Evolutionary conservation across 2,329 filamentous ascomycete species (phyloP).

Genomic region (Colletotrichum theobromicola): DNA sequence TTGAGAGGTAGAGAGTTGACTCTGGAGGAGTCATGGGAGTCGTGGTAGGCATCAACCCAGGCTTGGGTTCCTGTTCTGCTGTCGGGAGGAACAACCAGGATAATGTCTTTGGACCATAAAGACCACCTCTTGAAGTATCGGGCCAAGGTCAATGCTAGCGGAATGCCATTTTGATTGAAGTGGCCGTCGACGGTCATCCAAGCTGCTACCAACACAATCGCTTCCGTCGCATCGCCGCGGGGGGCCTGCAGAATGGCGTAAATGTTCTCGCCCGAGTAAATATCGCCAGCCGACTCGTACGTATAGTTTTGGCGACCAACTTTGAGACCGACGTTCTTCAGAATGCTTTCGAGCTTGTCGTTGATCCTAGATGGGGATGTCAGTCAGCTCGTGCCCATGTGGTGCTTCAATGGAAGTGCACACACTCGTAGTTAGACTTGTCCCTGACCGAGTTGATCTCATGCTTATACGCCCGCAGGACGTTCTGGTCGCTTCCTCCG

Average conservation of each 20-base stretch:
- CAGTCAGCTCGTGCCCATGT: not conserved
- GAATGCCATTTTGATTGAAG: slow-evolving; percentile 86
- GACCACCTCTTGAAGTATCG: slow-evolving; percentile 98
- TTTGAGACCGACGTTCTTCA: slow-evolving; percentile 83
- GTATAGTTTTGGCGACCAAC: slow-evolving; percentile 87
- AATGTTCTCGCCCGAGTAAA: slow-evolving; percentile 82
- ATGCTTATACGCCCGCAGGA: slow-evolving; percentile 87
- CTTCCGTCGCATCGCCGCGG: slow-evolving; percentile 94
- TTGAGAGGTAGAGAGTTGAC: slow-evolving; percentile 85
- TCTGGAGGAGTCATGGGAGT: slow-evolving; percentile 74
- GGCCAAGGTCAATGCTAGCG: slow-evolving; percentile 83
- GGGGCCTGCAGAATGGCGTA: slow-evolving; percentile 95
- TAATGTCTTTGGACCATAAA: slow-evolving; percentile 98
- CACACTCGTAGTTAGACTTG: slow-evolving; percentile 59
- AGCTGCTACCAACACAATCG: slow-evolving; percentile 88
- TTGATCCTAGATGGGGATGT: slow-evolving; percentile 56
- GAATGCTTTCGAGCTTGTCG: slow-evolving; percentile 75
- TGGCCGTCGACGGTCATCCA: slow-evolving; percentile 83
- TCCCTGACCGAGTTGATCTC: slow-evolving; percentile 73
- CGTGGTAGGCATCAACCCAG: slow-evolving; percentile 98
- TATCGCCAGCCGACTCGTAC: slow-evolving; percentile 78
- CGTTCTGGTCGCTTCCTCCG: slow-evolving; percentile 91
- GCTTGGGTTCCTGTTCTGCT: slow-evolving; percentile 90
- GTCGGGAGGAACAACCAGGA: slow-evolving; percentile 87
- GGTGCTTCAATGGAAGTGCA: not conserved